Evolutionary conservation across 371 early-diverging fungal species (phyloP).

Genomic region (Saksenaea vasiformis): DNA sequence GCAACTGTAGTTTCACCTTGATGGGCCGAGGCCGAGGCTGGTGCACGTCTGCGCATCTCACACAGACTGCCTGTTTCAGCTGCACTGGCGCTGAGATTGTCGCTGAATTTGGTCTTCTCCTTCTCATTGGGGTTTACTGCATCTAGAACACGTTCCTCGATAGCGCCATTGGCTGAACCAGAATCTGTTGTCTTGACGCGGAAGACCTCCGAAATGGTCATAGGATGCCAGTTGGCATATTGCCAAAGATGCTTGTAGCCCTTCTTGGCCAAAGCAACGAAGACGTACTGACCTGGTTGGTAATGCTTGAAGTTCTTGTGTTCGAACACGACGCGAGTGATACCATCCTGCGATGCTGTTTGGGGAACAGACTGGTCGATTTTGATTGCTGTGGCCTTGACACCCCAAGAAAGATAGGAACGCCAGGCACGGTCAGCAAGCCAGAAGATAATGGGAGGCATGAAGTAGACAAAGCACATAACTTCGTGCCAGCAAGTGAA

Average conservation of each 20-base stretch:
- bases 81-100: background rate
- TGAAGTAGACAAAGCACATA: constrained; percentile 42
- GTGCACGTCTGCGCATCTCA: constrained; percentile 17
- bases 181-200: constrained; percentile 10
- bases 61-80: background rate
- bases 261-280: constrained; percentile 31
- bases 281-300: constrained; percentile 50
- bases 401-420: constrained; percentile 43
- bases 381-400: constrained; percentile 17
- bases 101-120: constrained; percentile 7
- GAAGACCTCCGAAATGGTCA: constrained; percentile 45
- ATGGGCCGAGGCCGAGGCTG: constrained; percentile 2
- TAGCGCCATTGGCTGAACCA: background rate
- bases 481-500: constrained; percentile 43
- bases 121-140: background rate
- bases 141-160: background rate
- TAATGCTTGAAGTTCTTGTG: constrained; percentile 24
- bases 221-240: constrained; percentile 47
- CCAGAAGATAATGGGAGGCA: constrained; percentile 43
- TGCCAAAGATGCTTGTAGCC: constrained; percentile 20
- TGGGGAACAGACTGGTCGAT: constrained; percentile 24
- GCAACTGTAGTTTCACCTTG: constrained; percentile 20
- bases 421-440: constrained; percentile 41
- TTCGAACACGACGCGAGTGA: constrained; percentile 43
- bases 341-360: constrained; percentile 30